Evolutionary conservation across 257 asterid genomes (phyloP).

Genomic region (Petunia axillaris): DNA sequence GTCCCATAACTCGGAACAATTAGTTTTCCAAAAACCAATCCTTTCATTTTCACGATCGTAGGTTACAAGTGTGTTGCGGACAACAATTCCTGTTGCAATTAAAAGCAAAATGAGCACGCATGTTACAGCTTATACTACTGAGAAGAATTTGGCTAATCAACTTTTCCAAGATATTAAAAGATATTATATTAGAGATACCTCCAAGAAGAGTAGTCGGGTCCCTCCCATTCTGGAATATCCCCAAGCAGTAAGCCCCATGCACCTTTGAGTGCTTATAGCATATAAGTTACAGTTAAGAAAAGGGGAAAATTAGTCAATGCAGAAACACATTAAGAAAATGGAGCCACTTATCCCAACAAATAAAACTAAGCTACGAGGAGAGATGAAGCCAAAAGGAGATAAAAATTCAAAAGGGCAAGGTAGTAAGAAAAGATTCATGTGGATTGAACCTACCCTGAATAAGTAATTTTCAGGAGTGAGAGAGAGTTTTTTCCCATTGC

Average conservation of each 20-base stretch:
- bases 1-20: slow-evolving; percentile 93
- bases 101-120: background rate
- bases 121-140: background rate
- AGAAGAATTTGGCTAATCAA: background rate
- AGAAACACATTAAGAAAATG: slow-evolving; percentile 28
- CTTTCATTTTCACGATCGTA: slow-evolving; percentile 91
- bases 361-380: background rate
- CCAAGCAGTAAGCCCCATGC: slow-evolving; percentile 93
- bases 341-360: background rate
- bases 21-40: slow-evolving; percentile 95
- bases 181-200: slow-evolving; percentile 48
- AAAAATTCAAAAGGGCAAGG: background rate
- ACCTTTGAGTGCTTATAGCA: slow-evolving; percentile 78
- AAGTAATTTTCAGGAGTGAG: slow-evolving; percentile 88
- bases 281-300: slow-evolving; percentile 18
- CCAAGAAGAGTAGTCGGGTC: slow-evolving; percentile 97
- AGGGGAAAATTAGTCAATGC: slow-evolving; percentile 23
- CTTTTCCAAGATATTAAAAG: background rate
- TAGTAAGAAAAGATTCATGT: slow-evolving; percentile 10
- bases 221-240: slow-evolving; percentile 93
- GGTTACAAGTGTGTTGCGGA: slow-evolving; percentile 91
- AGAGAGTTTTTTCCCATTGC: slow-evolving; percentile 71
- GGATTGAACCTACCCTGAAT: slow-evolving; percentile 62
- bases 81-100: slow-evolving; percentile 66
- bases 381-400: slow-evolving; percentile 6